Base-by-base conservation (phyloP, 1,284 basidiomycete genomes). In the Malassezia yamatoensis region DNA sequence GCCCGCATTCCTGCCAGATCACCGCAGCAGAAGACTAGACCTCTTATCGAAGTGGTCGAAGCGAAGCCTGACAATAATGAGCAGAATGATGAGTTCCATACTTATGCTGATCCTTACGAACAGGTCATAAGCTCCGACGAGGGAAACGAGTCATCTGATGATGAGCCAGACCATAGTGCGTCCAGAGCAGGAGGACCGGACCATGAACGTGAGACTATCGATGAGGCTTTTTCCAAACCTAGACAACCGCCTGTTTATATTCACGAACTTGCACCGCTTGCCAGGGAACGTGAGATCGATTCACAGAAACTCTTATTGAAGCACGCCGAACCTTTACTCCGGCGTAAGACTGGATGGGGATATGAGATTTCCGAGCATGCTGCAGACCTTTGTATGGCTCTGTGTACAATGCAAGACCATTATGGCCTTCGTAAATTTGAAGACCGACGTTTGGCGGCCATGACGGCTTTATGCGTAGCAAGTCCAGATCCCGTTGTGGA, bases 391-490 rank as follows among this genome's bases (percentile, higher is more conserved):
- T 81, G 82, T 0, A 82, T 86, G 54, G 83, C 83, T 0, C 79
- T 93, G 3, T 74, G 88, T 16, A 83, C 81, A 1, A 76, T 96
- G 39, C 83, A 88, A 58, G 81, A 98, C 70, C 88, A 87, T 60
- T 96, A 82, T 65, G 83, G 90, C 8, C 77, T 93, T 7, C 82
- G 84, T 1, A 80, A 77, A 3, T 96, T 96, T 62, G 83, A 88
- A n/a, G 77, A 80, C 43, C 84, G 85, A 64, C 80, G 88, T 49
- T 87, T 89, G 67, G 82, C 79, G 0, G 82, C 87, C 6, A 69
- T 94, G 44, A 85, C 80, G 58, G 89, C 89, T 0, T 78, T 96
- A 2, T 83, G 91, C 0, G 81, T 82, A 1, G 89, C 86, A 51
- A 83, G 83, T 58, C 90, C 91, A 1, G 77, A 77, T 32, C 82